Evolutionary conservation across 179 eudicot genomes (phyloP).

Genomic region (Dionaea muscipula): DNA sequence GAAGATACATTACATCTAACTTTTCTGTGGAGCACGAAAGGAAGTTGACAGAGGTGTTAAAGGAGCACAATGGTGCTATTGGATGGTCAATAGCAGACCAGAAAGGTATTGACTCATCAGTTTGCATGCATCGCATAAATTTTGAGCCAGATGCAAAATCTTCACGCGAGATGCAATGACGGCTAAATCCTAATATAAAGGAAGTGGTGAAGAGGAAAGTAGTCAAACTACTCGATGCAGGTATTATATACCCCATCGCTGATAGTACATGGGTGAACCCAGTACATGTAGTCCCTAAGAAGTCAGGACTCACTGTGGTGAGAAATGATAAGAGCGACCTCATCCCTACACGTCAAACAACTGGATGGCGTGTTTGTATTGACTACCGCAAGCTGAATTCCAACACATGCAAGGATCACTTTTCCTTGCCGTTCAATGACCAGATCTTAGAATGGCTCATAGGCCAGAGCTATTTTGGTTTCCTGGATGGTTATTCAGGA

Average conservation of each 20-base stretch:
- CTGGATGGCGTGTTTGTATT: conserved; percentile 3
- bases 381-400: not conserved
- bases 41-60: not conserved
- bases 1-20: not conserved
- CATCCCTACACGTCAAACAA: not conserved
- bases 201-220: not conserved
- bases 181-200: not conserved
- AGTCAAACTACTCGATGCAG: not conserved
- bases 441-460: not conserved
- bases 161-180: not conserved
- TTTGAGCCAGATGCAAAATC: not conserved
- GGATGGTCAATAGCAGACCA: not conserved
- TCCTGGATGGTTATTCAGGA: not conserved
- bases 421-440: not conserved
- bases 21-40: not conserved
- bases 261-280: conserved; percentile 4
- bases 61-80: not conserved
- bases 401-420: not conserved
- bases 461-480: not conserved
- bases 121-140: not conserved
- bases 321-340: not conserved
- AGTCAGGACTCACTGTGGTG: not conserved
- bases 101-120: not conserved
- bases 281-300: conserved; percentile 5
- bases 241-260: not conserved